Base-by-base conservation (phyloP, 257 asterid species). In the Pogostemon cablin region DNA sequence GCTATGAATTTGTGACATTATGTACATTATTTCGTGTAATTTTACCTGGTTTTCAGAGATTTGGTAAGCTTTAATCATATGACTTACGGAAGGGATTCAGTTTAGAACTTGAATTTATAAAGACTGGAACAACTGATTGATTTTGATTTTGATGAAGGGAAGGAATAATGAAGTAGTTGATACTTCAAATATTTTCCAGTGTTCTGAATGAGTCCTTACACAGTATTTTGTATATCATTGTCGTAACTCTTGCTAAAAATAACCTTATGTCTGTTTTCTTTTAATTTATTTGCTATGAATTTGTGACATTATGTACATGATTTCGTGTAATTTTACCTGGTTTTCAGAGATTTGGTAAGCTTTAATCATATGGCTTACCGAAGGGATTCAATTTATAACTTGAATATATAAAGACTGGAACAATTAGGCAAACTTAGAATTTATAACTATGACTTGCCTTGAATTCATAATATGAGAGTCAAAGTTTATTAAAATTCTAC, bases 171-270 rank as follows among this genome's bases (percentile, higher is more conserved):
- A 69, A 62, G 46, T 9, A 57, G 50, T 73, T 49, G 59, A 6
- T 72, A 7, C 72, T 49, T 75, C 68, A 43, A 17, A 56, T 58
- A 58, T 15, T 56, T 71, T 37, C 52, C 40, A 50, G 46, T 49
- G 61, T 69, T 9, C 20, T 62, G 32, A 25, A 25, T 25, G 32
- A 25, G 32, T 25, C 32, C 32, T 25, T 25, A 25, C 32, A 25
- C 32, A 25, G 32, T 25, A 25, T 25, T 25, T 25, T 25, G 32
- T 25, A 25, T 25, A 25, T 1, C 32, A 25, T 25, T 25, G 32
- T 25, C 6, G 37, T 9, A 9, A 67, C 12, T 38, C 15, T 35
- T 65, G 47, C 8, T 12, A 9, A 41, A 25, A 53, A 68, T 53
- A 68, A 53, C 41, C 72, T 53, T 64, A 54, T 50, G 65, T 56